Evolutionary conservation across 2,329 filamentous ascomycete genomes (phyloP).

Genomic region (Xylariaceae sp.): DNA sequence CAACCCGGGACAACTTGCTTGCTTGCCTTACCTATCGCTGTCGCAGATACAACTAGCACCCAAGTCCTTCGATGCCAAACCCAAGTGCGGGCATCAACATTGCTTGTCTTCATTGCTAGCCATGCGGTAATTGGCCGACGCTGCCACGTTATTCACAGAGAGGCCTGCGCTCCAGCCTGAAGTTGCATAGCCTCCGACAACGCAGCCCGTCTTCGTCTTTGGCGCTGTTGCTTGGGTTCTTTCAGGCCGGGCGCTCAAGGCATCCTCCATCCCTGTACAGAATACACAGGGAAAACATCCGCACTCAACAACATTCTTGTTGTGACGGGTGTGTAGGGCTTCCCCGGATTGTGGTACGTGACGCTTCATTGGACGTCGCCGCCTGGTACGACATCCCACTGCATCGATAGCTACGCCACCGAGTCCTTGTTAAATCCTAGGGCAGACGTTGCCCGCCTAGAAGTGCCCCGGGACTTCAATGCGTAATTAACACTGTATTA

Average conservation of each 20-base stretch:
- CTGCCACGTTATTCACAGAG: conserved; percentile 1
- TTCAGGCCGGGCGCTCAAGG: conserved; percentile 8
- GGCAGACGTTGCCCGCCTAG: conserved; percentile 15
- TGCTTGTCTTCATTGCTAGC: conserved; percentile 10
- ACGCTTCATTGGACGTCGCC: conserved; percentile 21
- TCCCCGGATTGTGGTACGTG: conserved; percentile 27
- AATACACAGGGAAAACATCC: conserved; percentile 9
- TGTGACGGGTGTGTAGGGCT: conserved; percentile 20
- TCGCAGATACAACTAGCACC: conserved; percentile 2
- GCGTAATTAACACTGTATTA: conserved; percentile 20
- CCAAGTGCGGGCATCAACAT: conserved; percentile 8
- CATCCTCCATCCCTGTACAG: conserved; percentile 3
- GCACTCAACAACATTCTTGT: conserved; percentile 2
- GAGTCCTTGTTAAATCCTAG: conserved; percentile 17
- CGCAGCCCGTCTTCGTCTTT: not conserved
- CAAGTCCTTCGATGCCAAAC: conserved; percentile 3
- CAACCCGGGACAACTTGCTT: too few species aligned
- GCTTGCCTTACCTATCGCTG: not conserved
- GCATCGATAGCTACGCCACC: conserved; percentile 21
- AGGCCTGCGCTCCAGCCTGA: not conserved
- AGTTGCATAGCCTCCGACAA: conserved; percentile 1
- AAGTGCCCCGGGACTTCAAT: conserved; percentile 16
- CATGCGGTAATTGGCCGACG: conserved; percentile 12
- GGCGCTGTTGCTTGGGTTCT: conserved; percentile 7
- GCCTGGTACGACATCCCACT: conserved; percentile 21